These are phyloP conservation scores for Zea luxurians DNA, from an alignment of 176 grass and related monocot species.

Conservation along the genomic window DNA sequence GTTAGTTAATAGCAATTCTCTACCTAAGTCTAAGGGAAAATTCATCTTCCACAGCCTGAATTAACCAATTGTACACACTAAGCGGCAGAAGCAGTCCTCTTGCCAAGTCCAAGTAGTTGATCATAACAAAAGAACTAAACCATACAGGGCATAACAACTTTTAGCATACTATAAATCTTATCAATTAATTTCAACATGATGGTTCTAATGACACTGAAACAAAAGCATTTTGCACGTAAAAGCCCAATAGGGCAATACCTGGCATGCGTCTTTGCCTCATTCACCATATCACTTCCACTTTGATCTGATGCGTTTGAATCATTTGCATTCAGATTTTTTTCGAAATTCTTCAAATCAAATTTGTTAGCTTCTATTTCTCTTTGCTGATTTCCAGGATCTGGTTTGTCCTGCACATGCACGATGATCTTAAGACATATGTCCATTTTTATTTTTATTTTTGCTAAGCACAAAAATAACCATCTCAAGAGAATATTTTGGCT, in stretches of 20 bases:
- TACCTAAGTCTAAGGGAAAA: neutral
- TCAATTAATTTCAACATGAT: neutral
- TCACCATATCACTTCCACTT: too few species aligned
- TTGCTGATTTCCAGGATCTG: conserved; percentile 32
- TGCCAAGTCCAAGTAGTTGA: neutral
- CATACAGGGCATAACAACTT: neutral
- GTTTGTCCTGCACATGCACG: conserved; percentile 38
- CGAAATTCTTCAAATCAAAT: conserved; percentile 21
- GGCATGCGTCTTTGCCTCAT: conserved; percentile 18
- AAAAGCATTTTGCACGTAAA: conserved; percentile 20
- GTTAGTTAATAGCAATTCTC: neutral
- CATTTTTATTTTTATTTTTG: neutral
- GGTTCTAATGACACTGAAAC: conserved; percentile 4
- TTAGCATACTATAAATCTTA: neutral
- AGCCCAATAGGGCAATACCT: conserved; percentile 49
- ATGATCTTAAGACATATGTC: conserved; percentile 14
- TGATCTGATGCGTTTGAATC: neutral
- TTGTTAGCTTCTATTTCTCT: conserved; percentile 28
- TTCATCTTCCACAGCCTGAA: neutral
- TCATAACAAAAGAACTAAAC: conserved; percentile 28
- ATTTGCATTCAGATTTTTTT: conserved; percentile 31
- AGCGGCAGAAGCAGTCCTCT: too few species aligned
- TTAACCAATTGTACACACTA: too few species aligned
- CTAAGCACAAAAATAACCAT: conserved; percentile 27
- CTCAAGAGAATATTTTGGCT: conserved; percentile 1